phyloP scores from a whole-genome alignment of 352 stramenopile genomes.

The Globisporangium lucens region DNA sequence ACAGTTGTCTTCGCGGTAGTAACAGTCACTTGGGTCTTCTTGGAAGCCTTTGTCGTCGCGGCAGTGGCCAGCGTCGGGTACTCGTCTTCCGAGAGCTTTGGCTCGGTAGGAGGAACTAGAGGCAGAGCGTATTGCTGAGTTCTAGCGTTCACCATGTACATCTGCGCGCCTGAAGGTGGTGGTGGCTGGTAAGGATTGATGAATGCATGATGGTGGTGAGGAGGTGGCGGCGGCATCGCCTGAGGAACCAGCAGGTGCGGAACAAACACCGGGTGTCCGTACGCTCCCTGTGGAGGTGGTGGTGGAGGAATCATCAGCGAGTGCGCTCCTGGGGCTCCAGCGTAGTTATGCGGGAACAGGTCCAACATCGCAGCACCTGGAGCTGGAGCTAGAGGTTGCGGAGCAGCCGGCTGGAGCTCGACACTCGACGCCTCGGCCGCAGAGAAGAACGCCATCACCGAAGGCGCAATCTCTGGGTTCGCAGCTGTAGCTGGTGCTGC shows the following conservation, averaged over 20 bases:
- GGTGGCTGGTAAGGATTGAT: slow-evolving; percentile 20
- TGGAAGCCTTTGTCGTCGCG: not conserved
- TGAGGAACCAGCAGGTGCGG: slow-evolving; percentile 12
- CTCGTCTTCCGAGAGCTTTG: slow-evolving; percentile 15
- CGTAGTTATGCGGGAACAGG: slow-evolving; percentile 61
- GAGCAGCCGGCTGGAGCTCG: slow-evolving; percentile 12
- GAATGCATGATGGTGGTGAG: slow-evolving; percentile 22
- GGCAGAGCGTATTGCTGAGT: not conserved
- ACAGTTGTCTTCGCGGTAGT: not conserved
- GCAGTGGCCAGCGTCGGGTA: slow-evolving; percentile 29
- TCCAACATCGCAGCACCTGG: slow-evolving; percentile 24
- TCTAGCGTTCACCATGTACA: not conserved
- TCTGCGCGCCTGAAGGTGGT: not conserved
- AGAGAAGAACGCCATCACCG: slow-evolving; percentile 24
- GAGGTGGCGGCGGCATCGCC: slow-evolving; percentile 14
- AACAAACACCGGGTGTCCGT: not conserved
- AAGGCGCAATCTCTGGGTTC: slow-evolving; percentile 10
- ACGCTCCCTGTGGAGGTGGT: slow-evolving; percentile 5
- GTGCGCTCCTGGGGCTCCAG: not conserved
- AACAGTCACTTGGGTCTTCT: slow-evolving; percentile 11
- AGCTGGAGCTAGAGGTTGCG: not conserved
- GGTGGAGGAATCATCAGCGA: slow-evolving; percentile 1
- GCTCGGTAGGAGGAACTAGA: not conserved
- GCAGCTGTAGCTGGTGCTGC: not conserved
- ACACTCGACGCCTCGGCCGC: slow-evolving; percentile 13